Evolutionary conservation across 345 rosid species (phyloP).

Genomic region (Atalantia buxifolia): DNA sequence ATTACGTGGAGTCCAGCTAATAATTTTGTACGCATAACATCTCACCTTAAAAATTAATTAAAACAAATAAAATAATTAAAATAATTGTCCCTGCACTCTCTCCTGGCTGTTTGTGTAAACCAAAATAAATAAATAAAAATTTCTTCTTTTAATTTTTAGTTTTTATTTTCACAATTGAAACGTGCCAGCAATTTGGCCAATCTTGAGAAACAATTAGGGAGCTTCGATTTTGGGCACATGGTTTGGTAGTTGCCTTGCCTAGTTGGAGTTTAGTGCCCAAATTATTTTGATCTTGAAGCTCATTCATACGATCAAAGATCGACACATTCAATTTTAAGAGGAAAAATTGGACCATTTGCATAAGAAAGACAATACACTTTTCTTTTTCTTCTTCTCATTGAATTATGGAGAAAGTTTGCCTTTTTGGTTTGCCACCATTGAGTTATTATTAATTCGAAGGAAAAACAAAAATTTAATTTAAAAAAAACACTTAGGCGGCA

Average conservation of each 20-base stretch:
- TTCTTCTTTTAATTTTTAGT: not conserved
- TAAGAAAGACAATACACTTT: not conserved
- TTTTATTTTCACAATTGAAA: not conserved
- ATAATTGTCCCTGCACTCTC: not conserved
- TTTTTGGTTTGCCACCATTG: not conserved
- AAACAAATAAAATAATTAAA: not conserved
- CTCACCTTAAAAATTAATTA: not conserved
- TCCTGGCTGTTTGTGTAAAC: not conserved
- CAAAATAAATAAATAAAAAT: not conserved
- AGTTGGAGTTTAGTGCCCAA: not conserved
- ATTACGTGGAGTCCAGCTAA: conserved; percentile 38
- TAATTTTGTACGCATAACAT: not conserved
- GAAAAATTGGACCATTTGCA: not conserved
- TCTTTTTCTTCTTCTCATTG: conserved; percentile 3
- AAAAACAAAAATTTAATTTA: too few relatives aligned
- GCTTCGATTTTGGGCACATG: conserved; percentile 1
- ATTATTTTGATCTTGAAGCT: not conserved
- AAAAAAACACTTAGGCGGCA: too few relatives aligned
- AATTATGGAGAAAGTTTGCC: not conserved
- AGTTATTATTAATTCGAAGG: too few relatives aligned
- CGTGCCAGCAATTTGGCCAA: not conserved
- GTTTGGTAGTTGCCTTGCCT: not conserved
- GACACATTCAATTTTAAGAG: not conserved
- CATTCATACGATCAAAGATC: not conserved
- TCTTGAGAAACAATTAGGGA: not conserved